Conservation (phyloP, 352 stramenopile genomes). For the Phytophthora aleatoria region DNA sequence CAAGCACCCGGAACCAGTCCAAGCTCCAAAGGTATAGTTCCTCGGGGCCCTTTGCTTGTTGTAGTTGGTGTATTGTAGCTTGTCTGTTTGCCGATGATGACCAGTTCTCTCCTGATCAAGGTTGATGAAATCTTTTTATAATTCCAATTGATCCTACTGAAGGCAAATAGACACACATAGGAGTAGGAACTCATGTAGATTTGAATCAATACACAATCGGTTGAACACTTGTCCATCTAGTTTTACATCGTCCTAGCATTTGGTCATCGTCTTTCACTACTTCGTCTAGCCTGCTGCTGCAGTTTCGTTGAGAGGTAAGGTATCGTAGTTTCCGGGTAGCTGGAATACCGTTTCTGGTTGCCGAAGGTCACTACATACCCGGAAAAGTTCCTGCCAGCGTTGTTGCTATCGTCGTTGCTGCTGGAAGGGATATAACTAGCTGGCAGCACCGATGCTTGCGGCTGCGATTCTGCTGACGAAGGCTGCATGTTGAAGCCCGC, state of each 20-base stretch:
- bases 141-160: slow-evolving; percentile 92
- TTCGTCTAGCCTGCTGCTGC: slow-evolving; percentile 29
- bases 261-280: slow-evolving; percentile 7
- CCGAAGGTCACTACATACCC: slow-evolving; percentile 51
- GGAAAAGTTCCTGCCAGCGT: slow-evolving; percentile 30
- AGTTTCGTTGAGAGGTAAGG: slow-evolving; percentile 44
- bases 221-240: neutral
- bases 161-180: slow-evolving; percentile 38
- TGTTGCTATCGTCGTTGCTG: slow-evolving; percentile 6
- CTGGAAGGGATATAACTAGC: slow-evolving; percentile 13
- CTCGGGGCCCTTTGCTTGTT: slow-evolving; percentile 27
- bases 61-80: slow-evolving; percentile 16
- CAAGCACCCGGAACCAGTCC: neutral
- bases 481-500: slow-evolving; percentile 46
- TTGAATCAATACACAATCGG: slow-evolving; percentile 2
- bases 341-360: slow-evolving; percentile 54
- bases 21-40: neutral
- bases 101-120: slow-evolving; percentile 70
- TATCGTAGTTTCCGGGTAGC: slow-evolving; percentile 42
- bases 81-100: slow-evolving; percentile 68
- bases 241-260: neutral
- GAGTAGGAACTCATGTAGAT: neutral
- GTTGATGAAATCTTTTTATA: slow-evolving; percentile 76
- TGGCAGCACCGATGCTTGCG: slow-evolving; percentile 8
- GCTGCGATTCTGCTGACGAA: slow-evolving; percentile 37